Conservation (phyloP, 1,284 basidiomycete species). For the Ustilago shanxiensis region DNA sequence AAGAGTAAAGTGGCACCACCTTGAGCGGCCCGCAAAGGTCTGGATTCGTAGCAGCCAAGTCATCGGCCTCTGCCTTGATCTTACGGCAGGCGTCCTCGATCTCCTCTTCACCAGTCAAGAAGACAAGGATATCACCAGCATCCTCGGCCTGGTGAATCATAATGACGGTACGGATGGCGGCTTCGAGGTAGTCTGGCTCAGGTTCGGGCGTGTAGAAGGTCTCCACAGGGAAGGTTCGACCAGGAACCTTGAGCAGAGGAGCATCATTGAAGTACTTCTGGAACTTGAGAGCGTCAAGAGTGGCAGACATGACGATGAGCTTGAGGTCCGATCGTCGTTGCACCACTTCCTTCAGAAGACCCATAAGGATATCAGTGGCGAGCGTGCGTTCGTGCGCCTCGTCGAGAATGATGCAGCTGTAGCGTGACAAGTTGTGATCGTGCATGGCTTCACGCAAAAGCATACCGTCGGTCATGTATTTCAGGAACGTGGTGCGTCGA, state of each 20-base stretch:
- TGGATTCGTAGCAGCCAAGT: conserved; percentile 61
- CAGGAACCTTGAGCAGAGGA: conserved; percentile 94
- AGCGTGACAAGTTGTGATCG: conserved; percentile 87
- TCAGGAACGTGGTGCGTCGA: conserved; percentile 57
- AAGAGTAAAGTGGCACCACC: conserved; percentile 93
- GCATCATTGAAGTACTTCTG: conserved; percentile 94
- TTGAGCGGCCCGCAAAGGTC: conserved; percentile 77
- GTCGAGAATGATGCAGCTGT: conserved; percentile 97
- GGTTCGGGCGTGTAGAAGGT: conserved; percentile 95
- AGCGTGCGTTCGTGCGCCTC: conserved; percentile 99
- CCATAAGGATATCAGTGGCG: conserved; percentile 98
- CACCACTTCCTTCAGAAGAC: conserved; percentile 82
- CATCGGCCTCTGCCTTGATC: conserved; percentile 80
- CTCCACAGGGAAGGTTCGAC: conserved; percentile 95
- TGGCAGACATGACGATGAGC: conserved; percentile 98
- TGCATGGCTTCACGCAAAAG: conserved; percentile 94
- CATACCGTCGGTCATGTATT: conserved; percentile 99
- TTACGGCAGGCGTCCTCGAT: conserved; percentile 97
- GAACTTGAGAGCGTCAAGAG: conserved; percentile 95
- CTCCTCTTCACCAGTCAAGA: conserved; percentile 98
- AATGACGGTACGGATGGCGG: conserved; percentile 93
- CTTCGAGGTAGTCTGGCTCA: conserved; percentile 96
- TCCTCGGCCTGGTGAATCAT: conserved; percentile 98
- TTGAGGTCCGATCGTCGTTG: conserved; percentile 89
- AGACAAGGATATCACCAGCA: conserved; percentile 90